Evolutionary conservation across 345 rosid species (phyloP), one percentile per base, ranked within the genome.

Genomic region (Euphorbia pulcherrima): DNA sequence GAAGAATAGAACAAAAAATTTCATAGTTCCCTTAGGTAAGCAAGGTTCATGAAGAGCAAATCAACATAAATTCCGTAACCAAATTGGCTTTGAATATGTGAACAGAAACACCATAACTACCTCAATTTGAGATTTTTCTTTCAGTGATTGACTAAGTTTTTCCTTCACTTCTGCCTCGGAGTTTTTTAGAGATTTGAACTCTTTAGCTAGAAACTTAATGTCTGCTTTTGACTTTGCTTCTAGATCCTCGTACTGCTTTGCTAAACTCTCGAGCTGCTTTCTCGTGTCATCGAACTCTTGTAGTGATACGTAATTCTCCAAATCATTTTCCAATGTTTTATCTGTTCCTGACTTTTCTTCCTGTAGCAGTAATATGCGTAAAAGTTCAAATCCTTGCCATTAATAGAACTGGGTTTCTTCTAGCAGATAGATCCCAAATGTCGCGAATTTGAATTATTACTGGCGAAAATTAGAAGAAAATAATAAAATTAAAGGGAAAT

Each of bases 201-300:
- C 99, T 79, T 88, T 95, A 62, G 92, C 92, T 64, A 95, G 94
- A 85, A 90, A 80, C 82, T 88, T 95, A 63, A 92, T 77, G 72
- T 95, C 99, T 62, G 98, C 98, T 78, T 87, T 95, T 13, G 97
- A 95, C 79, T 90, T 88, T 71, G 83, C 84, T 80, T 95, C 99
- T 52, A 92, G 77, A 78, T 87, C 96, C 73, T 83, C 87, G 67
- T 87, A 90, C 71, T 64, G 83, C 76, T 76, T 87, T 51, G 90
- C 82, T 67, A 90, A 82, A 78, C 74, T 71, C 65, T 85, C 82
- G 63, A 88, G 84, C 72, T 84, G 89, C 77, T 88, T 86, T 68
- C 84, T 88, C 23, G 87, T 79, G 63, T 83, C 77, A 75, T 90
- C 88, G 86, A 87, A 68, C 79, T 92, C 97, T 78, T 76, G 74